Base-by-base conservation (phyloP, 2,329 filamentous ascomycete species). In the Stagonosporopsis rhizophila region DNA sequence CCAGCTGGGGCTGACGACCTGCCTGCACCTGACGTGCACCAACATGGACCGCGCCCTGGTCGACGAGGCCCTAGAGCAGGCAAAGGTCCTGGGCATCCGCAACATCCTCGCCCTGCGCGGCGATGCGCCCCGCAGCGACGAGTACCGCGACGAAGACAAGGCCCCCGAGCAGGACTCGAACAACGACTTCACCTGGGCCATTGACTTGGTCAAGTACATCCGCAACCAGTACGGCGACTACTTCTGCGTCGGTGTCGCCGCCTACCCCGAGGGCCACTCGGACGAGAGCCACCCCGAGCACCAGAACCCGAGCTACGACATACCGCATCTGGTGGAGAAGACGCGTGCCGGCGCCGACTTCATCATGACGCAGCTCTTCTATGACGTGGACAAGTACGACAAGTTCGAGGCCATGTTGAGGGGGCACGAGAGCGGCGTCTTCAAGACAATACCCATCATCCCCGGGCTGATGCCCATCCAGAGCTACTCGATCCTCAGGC, bases 361-460 rank as follows among this genome's bases (percentile, higher is more conserved):
- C 72, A 90, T 99, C 77, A 96, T 99, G 91, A 98, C 95, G 0
- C 95, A 99, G 76, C 83, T 99, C 8, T 98, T 97, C 77, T 99
- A 96, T 76, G 92, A 98, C 72, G 84, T 92, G 22, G 83, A 90
- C 3, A 91, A 91, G 17, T 99, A 96, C 73, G 84, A 88, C 52
- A 81, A 81, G 30, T 98, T 96, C 70, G 94, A 98, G 78, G 83
- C 80, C 62, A 85, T 83, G 46, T 76, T 99, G 64, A 83, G 92
- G 58, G 85, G 88, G 49, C 92, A 99, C 70, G 86, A 91, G 44
- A 96, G 91, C 69, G 92, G 92, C 3, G 84, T 85, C 2, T 97
- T 99, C 79, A 91, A 90, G 77, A 86, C 85, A 2, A 90, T 97
- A 22, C 89, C 91, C 6, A 96, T 99, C 65, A 90, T 99, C 52